Conservation (phyloP, 192 early-diverging fungal genomes). For the Coemansia sp. region DNA sequence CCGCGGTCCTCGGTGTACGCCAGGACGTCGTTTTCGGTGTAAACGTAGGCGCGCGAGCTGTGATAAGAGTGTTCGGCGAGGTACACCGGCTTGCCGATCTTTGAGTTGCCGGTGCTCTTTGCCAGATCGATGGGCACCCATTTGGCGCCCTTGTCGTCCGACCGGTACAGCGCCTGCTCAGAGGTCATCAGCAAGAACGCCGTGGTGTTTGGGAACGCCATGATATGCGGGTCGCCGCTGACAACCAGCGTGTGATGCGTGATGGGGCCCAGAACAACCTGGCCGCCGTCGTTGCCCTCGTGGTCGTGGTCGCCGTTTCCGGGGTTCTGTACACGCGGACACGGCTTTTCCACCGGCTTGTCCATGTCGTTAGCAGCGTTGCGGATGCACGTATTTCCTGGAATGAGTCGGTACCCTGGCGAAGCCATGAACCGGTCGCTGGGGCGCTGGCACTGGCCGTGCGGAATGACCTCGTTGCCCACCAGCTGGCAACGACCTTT, state of each 20-base stretch:
- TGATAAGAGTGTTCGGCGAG: slow-evolving; percentile 75
- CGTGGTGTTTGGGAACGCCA: slow-evolving; percentile 71
- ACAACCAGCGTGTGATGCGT: slow-evolving; percentile 42
- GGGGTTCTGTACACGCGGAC: slow-evolving; percentile 45
- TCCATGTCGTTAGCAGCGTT: slow-evolving; percentile 55
- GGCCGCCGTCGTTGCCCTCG: slow-evolving; percentile 3
- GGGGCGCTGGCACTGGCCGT: slow-evolving; percentile 62
- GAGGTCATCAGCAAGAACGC: slow-evolving; percentile 62
- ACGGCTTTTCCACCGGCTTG: slow-evolving; percentile 59
- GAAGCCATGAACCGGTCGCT: slow-evolving; percentile 72
- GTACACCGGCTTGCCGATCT: slow-evolving; percentile 42
- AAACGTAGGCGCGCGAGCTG: slow-evolving; percentile 65
- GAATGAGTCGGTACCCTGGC: slow-evolving; percentile 81
- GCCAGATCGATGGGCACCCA: slow-evolving; percentile 62
- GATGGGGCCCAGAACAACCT: slow-evolving; percentile 13
- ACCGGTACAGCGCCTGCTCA: slow-evolving; percentile 66
- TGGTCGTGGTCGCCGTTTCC: slow-evolving; percentile 22
- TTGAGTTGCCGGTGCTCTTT: slow-evolving; percentile 29
- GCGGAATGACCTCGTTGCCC: slow-evolving; percentile 60
- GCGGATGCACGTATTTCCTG: slow-evolving; percentile 76
- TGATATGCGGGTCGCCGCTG: slow-evolving; percentile 57
- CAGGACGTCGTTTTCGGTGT: slow-evolving; percentile 55
- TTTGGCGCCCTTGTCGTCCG: slow-evolving; percentile 71
- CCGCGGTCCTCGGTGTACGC: slow-evolving; percentile 65
- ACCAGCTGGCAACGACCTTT: slow-evolving; percentile 63